phyloP scores from a whole-genome alignment of 305 asterid genomes.

The Plantago coronopus region DNA sequence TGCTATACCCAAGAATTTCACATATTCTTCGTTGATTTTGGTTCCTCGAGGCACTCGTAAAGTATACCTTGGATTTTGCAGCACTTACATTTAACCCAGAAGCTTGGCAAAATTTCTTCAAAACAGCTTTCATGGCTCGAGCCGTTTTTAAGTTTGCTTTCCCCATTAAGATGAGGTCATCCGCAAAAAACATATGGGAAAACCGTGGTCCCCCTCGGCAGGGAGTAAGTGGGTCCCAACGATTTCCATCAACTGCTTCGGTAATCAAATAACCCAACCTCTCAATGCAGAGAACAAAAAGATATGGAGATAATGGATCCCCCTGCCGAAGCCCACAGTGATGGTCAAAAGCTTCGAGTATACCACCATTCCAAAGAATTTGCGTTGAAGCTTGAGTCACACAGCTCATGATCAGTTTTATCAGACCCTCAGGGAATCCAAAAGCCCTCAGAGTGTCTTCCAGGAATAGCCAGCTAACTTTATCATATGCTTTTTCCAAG shows the following conservation, averaged over 20 bases:
- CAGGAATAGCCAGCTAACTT: too few relatives aligned
- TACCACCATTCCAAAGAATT: neutral
- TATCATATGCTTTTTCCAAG: too few relatives aligned
- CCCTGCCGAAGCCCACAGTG: neutral
- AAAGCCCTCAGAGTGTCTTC: too few relatives aligned
- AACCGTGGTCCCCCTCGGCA: neutral
- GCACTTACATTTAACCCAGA: neutral
- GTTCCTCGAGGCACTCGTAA: neutral
- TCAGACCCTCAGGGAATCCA: too few relatives aligned
- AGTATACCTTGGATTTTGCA: neutral
- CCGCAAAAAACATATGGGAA: too few relatives aligned
- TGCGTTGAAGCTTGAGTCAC: neutral
- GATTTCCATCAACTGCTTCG: neutral
- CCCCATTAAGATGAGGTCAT: too few relatives aligned
- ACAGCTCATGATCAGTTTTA: too few relatives aligned
- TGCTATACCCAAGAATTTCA: neutral
- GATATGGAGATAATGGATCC: neutral
- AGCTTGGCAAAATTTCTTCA: neutral
- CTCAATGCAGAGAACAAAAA: neutral
- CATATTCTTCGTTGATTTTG: neutral
- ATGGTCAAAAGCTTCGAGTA: neutral
- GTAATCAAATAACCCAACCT: neutral
- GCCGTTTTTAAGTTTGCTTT: too few relatives aligned
- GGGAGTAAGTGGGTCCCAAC: neutral
- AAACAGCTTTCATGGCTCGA: too few relatives aligned